A percentile compares a stretch with the other conserved stretches of the same genome.
Conservation (phyloP, 2,329 filamentous ascomycete genomes). For the Tolypocladium inflatum region DNA sequence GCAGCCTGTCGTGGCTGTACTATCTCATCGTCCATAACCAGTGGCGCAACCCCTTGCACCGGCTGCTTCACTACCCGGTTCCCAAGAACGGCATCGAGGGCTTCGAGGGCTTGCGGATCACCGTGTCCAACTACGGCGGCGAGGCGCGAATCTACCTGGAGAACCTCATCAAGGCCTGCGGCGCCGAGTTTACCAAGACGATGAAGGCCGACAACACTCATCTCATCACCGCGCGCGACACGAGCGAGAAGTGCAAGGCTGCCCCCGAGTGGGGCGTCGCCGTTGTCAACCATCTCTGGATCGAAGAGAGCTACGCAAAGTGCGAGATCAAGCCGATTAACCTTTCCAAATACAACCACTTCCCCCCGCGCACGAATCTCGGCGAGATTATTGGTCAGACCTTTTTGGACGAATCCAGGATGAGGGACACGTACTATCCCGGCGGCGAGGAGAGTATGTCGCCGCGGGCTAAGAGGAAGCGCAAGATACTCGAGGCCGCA, state of each 20-base stretch:
- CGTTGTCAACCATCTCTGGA: slow-evolving; percentile 90
- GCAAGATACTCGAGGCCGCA: slow-evolving; percentile 38
- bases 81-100: slow-evolving; percentile 69
- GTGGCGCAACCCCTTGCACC: slow-evolving; percentile 77
- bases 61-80: slow-evolving; percentile 83
- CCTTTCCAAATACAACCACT: slow-evolving; percentile 70
- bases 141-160: slow-evolving; percentile 90
- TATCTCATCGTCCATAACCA: slow-evolving; percentile 79
- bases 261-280: slow-evolving; percentile 87
- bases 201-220: slow-evolving; percentile 95
- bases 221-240: slow-evolving; percentile 79
- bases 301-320: slow-evolving; percentile 93
- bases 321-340: slow-evolving; percentile 68
- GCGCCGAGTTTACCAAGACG: slow-evolving; percentile 86
- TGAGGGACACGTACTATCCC: slow-evolving; percentile 60
- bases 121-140: slow-evolving; percentile 91
- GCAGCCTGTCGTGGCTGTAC: slow-evolving; percentile 90
- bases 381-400: slow-evolving; percentile 90
- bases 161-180: slow-evolving; percentile 75
- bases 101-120: slow-evolving; percentile 69
- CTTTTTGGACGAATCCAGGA: slow-evolving; percentile 54
- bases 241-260: slow-evolving; percentile 87
- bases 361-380: slow-evolving; percentile 81
- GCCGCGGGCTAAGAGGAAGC: slow-evolving; percentile 35
- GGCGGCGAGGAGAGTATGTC: slow-evolving; percentile 43